phyloP scores from a whole-genome alignment of 2,329 filamentous ascomycete species.

The Trichophyton benhamiae region DNA sequence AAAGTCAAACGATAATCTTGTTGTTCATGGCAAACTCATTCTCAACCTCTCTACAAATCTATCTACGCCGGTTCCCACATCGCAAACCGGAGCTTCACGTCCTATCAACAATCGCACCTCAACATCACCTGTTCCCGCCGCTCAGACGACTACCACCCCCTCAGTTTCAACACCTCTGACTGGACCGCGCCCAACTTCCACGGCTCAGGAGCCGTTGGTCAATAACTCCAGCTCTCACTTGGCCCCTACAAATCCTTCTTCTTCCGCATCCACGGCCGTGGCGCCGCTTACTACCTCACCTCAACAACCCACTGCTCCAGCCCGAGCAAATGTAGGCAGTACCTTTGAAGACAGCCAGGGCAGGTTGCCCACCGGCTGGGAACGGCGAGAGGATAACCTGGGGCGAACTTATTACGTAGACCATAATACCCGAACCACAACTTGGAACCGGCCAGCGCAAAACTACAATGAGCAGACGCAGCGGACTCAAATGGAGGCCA shows the following conservation, averaged over 20 bases:
- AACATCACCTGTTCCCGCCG: slow-evolving; percentile 2
- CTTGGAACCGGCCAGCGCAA: slow-evolving; percentile 82
- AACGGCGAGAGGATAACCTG: slow-evolving; percentile 86
- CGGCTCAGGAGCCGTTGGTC: slow-evolving; percentile 20
- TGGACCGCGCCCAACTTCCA: slow-evolving; percentile 19
- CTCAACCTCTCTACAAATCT: slow-evolving; percentile 92
- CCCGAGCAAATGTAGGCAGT: slow-evolving; percentile 53
- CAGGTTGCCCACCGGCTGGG: slow-evolving; percentile 84
- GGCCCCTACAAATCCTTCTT: slow-evolving; percentile 24
- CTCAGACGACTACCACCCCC: slow-evolving; percentile 2
- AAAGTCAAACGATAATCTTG: slow-evolving; percentile 94
- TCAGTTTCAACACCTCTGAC: slow-evolving; percentile 21
- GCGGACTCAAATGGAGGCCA: slow-evolving; percentile 70
- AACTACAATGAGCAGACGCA: slow-evolving; percentile 64
- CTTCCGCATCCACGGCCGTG: slow-evolving; percentile 29
- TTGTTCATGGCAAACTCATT: slow-evolving; percentile 95
- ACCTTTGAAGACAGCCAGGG: slow-evolving; percentile 96
- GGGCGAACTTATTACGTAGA: slow-evolving; percentile 97
- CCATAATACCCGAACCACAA: slow-evolving; percentile 91
- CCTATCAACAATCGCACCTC: slow-evolving; percentile 16
- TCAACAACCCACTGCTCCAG: slow-evolving; percentile 27
- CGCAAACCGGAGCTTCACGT: slow-evolving; percentile 25
- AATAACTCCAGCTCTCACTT: slow-evolving; percentile 23
- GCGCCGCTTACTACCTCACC: slow-evolving; percentile 29
- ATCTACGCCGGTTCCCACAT: slow-evolving; percentile 50